Base-by-base conservation (phyloP, 2,329 filamentous ascomycete species). In the Paracoccidioides brasiliensis region DNA sequence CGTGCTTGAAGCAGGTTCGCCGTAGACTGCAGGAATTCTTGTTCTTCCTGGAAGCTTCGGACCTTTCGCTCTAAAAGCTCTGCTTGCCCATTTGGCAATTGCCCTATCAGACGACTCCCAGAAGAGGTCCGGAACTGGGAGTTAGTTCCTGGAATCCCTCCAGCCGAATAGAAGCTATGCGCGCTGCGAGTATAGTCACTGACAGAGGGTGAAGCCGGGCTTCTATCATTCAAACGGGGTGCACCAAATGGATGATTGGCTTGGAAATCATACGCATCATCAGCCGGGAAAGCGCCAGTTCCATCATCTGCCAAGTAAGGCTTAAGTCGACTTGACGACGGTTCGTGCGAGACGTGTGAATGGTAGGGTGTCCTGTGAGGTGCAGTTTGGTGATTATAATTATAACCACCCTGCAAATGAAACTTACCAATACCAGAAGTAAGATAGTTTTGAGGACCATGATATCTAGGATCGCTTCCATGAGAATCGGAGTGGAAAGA, bases 51-150 rank as follows among this genome's bases (percentile, higher is more conserved):
- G 52, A 76, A 69, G 15, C 72, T 73, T 14, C 73, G 70, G 22
- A 80, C 63, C 57, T 76, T 77, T 56, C 74, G 74, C 55, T 80
- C 76, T 33, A 79, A 64, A 22, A 74, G 64, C 2, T 68, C 71
- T 32, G 71, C 64, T 59, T 76, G 76, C 14, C 68, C 72, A 38
- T 74, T 72, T 33, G 69, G 65, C 22, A 66, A 66, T 48, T 60
- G 67, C 43, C 60, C 65, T 22, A 68, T 60, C 33, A 75, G 66
- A 41, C 73, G 70, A 56, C 66, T 68, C 35, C 70, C 70, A 33
- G 74, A 72, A 37, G 73, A 69, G 57, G 73, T 69, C 62, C 76
- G 67, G 63, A 74, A 63, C 60, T 72, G 73, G 4, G 65, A 61
- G 2, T 56, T 59, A 14, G 64, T 57, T 10, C 63, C 67, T 2